These are phyloP conservation scores for Bassia scoparia DNA, from an alignment of 148 eudicot species.

Conservation along the genomic window DNA sequence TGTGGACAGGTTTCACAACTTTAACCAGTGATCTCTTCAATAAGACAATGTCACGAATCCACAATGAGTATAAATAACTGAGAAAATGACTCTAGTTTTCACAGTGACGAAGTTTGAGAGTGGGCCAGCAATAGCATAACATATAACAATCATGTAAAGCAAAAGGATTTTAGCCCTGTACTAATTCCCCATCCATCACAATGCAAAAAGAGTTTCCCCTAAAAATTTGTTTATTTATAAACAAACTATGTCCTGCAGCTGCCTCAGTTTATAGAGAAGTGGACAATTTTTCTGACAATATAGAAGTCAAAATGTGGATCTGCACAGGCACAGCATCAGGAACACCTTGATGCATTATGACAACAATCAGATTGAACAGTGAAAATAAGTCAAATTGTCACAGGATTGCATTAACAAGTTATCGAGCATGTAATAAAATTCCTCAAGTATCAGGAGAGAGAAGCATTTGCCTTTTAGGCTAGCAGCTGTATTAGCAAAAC, in stretches of 20 bases:
- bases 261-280: not conserved
- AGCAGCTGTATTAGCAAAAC: no score
- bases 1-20: not conserved
- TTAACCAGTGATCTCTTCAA: not conserved
- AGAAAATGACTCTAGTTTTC: not conserved
- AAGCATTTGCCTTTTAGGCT: not conserved
- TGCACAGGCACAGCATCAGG: no score
- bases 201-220: no score
- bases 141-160: no score
- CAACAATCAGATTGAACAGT: not conserved
- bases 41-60: no score
- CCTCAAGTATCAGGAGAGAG: not conserved
- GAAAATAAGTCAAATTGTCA: not conserved
- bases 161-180: no score
- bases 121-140: not conserved
- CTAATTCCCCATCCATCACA: no score
- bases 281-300: not conserved
- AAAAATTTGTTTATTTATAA: no score
- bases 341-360: no score
- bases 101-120: not conserved
- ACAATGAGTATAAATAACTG: no score
- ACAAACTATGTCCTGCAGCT: no score
- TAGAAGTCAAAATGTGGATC: not conserved
- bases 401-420: not conserved
- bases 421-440: not conserved